phyloP scores from a whole-genome alignment of 352 stramenopile genomes.

The Globisporangium camurandrum region DNA sequence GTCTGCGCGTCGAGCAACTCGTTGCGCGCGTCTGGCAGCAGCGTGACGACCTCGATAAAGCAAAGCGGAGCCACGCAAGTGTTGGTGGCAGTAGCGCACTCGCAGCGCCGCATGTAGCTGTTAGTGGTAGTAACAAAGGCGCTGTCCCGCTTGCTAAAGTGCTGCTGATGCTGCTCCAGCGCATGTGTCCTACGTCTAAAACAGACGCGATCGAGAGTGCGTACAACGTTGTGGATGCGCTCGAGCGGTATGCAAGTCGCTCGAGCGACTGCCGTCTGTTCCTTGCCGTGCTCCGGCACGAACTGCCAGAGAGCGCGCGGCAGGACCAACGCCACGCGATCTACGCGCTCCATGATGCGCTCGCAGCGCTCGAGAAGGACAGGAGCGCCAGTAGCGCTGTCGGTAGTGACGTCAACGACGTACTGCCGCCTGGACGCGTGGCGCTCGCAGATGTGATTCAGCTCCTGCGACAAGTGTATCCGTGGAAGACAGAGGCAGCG shows the following conservation, averaged over 20 bases:
- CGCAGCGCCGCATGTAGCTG: neutral
- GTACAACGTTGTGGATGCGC: conserved; percentile 47
- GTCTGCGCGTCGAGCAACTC: conserved; percentile 32
- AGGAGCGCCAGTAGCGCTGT: conserved; percentile 13
- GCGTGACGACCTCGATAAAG: conserved; percentile 43
- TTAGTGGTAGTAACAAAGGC: neutral
- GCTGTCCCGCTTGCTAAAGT: conserved; percentile 22
- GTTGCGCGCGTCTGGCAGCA: conserved; percentile 53
- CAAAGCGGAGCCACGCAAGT: conserved; percentile 18
- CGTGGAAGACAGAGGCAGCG: conserved; percentile 47
- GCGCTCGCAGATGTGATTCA: conserved; percentile 36
- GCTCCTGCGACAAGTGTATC: conserved; percentile 38
- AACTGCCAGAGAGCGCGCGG: conserved; percentile 40
- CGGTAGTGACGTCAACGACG: too few relatives aligned
- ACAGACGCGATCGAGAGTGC: conserved; percentile 40
- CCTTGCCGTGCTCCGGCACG: conserved; percentile 29
- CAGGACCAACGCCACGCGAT: conserved; percentile 37
- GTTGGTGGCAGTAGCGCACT: neutral
- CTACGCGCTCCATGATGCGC: conserved; percentile 33
- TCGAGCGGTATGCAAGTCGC: conserved; percentile 29
- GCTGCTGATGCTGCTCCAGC: conserved; percentile 30
- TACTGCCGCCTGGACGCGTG: conserved; percentile 17
- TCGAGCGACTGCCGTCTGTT: conserved; percentile 55
- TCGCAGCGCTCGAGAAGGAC: conserved; percentile 43
- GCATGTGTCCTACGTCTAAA: conserved; percentile 18